A percentile compares a stretch with the other conserved stretches of the same genome.
These are phyloP conservation scores for Metschnikowia henanensis DNA, from an alignment of 805 yeast genomes.

Conservation along the genomic window DNA sequence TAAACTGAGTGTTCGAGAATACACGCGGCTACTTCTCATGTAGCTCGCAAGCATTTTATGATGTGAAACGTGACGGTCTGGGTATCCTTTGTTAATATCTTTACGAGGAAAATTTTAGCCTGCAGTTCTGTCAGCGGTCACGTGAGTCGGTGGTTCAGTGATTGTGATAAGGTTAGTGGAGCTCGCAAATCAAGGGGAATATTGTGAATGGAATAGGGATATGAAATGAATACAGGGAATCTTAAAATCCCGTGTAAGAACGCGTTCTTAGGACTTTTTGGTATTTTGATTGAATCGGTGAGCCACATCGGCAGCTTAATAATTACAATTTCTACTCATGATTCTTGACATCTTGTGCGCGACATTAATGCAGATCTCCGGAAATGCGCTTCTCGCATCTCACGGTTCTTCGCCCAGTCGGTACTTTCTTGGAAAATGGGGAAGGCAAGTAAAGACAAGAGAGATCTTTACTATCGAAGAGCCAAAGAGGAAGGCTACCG, in stretches of 20 bases:
- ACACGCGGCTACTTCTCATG: slow-evolving; percentile 5
- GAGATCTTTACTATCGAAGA: slow-evolving; percentile 87
- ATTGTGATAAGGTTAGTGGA: too few species aligned
- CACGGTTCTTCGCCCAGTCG: not conserved
- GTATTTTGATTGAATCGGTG: too few species aligned
- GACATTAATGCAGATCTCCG: not conserved
- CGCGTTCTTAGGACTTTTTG: too few species aligned
- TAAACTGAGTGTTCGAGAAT: slow-evolving; percentile 9
- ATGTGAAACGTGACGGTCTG: not conserved
- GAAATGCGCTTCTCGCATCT: slow-evolving; percentile 6
- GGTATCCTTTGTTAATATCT: not conserved
- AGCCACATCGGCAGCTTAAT: too few species aligned
- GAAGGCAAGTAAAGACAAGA: slow-evolving; percentile 89
- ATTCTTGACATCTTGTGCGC: slow-evolving; percentile 6
- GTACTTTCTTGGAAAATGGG: slow-evolving; percentile 49
- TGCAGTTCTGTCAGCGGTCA: slow-evolving; percentile 7
- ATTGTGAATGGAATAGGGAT: too few species aligned
- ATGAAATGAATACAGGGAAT: too few species aligned
- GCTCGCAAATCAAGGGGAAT: too few species aligned
- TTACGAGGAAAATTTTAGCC: slow-evolving; percentile 5
- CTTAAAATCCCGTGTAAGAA: too few species aligned
- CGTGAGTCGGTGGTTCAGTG: slow-evolving; percentile 4
- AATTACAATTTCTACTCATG: too few species aligned
- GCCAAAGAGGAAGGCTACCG: slow-evolving; percentile 99
- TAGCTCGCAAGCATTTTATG: slow-evolving; percentile 9